Evolutionary conservation across 2,329 filamentous ascomycete genomes (phyloP).

Genomic region (Colletotrichum simmondsii): DNA sequence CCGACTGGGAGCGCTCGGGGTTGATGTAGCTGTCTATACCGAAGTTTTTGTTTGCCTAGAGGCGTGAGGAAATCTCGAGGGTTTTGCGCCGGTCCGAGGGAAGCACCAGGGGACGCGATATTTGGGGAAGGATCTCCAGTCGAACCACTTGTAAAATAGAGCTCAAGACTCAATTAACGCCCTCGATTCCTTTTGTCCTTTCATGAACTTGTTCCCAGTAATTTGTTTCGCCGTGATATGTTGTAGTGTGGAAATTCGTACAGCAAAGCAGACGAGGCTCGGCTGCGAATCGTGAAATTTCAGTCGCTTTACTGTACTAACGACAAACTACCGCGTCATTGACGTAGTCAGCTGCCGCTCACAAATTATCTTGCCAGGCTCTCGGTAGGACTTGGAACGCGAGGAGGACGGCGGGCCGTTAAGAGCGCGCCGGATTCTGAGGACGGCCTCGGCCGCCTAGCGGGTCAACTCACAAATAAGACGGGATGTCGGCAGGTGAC

Average conservation of each 20-base stretch:
- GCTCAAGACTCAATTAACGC: constrained; percentile 69
- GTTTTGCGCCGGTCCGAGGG: constrained; percentile 60
- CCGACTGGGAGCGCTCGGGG: constrained; percentile 38
- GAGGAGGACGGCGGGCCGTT: background rate
- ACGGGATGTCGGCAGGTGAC: constrained; percentile 14
- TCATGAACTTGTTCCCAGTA: constrained; percentile 23
- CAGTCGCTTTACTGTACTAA: background rate
- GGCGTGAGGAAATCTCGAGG: constrained; percentile 55
- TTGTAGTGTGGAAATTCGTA: background rate
- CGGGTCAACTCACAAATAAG: background rate
- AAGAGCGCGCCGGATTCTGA: background rate
- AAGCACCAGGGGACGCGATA: constrained; percentile 38
- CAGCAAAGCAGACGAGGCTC: too few relatives aligned
- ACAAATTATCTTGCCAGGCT: background rate
- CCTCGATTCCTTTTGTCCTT: constrained; percentile 70
- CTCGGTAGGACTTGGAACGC: background rate
- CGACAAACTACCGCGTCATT: background rate
- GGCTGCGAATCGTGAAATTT: background rate
- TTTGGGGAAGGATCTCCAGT: constrained; percentile 55
- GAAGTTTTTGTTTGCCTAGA: constrained; percentile 59
- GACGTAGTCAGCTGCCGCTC: background rate
- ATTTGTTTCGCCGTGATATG: background rate
- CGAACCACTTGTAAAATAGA: constrained; percentile 73
- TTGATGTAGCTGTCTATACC: constrained; percentile 61
- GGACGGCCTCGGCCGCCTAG: background rate